These are phyloP conservation scores for Musa troglodytarum DNA, from an alignment of 176 grass and related monocot genomes.

Conservation along the genomic window DNA sequence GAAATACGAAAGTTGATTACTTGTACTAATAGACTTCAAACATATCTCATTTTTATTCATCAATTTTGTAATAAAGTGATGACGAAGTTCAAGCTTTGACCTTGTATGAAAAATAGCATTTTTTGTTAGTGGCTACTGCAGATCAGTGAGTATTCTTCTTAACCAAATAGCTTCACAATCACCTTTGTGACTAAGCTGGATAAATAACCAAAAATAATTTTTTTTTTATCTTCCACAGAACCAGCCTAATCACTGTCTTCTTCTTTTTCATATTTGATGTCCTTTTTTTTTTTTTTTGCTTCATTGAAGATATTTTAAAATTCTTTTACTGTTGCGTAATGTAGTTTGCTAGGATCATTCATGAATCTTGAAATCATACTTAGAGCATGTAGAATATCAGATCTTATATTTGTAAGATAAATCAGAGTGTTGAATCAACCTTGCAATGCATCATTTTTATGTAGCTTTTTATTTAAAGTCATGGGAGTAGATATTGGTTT, in stretches of 20 bases:
- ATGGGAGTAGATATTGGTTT: too few relatives aligned
- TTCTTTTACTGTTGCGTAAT: background rate
- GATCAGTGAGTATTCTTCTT: background rate
- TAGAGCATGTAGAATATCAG: background rate
- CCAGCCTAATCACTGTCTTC: constrained; percentile 10
- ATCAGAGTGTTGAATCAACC: background rate
- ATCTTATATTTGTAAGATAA: constrained; percentile 9
- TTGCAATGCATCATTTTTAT: too few relatives aligned
- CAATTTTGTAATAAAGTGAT: too few relatives aligned
- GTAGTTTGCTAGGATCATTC: constrained; percentile 1
- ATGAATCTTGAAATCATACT: background rate
- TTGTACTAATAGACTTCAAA: too few relatives aligned
- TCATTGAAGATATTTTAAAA: background rate
- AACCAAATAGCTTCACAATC: background rate
- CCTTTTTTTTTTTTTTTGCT: background rate
- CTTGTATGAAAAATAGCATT: too few relatives aligned
- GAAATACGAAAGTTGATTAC: too few relatives aligned
- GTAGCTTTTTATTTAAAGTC: too few relatives aligned
- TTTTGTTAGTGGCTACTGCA: too few relatives aligned
- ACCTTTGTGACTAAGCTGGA: background rate
- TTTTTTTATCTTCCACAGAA: constrained; percentile 4
- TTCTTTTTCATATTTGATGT: background rate
- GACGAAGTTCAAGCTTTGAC: too few relatives aligned
- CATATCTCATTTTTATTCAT: too few relatives aligned
- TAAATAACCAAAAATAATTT: background rate